A percentile compares a stretch with the other conserved stretches of the same genome.
phyloP scores from a whole-genome alignment of 306 rosid genomes.

The Pterocarpus santalinus region DNA sequence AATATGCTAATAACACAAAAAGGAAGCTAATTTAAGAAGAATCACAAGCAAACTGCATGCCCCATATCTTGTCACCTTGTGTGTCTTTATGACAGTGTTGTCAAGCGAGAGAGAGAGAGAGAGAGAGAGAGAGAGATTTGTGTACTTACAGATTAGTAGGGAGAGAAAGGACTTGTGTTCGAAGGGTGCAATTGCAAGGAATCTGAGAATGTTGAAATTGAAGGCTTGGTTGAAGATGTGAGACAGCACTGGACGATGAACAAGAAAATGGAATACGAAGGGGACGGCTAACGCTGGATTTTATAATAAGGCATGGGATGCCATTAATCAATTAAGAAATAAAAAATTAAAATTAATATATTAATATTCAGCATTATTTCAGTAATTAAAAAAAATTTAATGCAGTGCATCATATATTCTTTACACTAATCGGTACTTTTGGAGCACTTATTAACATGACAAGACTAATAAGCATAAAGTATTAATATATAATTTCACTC shows the following conservation, averaged over 20 bases:
- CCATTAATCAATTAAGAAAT: not conserved
- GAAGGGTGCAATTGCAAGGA: constrained; percentile 3
- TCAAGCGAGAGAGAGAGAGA: not conserved
- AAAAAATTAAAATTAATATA: not conserved
- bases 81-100: not conserved
- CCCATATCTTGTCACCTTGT: not conserved
- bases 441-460: too few relatives aligned
- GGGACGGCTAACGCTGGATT: not conserved
- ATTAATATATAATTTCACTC: too few relatives aligned
- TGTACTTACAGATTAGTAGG: constrained; percentile 44
- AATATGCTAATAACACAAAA: constrained; percentile 12
- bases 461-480: too few relatives aligned
- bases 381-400: too few relatives aligned
- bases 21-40: constrained; percentile 17
- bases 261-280: not conserved
- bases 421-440: too few relatives aligned
- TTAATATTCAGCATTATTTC: too few relatives aligned
- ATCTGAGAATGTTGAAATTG: constrained; percentile 3
- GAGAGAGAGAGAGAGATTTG: constrained; percentile 26
- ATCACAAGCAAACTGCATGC: constrained; percentile 9
- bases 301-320: not conserved
- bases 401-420: too few relatives aligned
- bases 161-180: not conserved
- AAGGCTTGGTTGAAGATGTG: not conserved
- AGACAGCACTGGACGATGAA: not conserved